Base-by-base conservation (phyloP, 768 basidiomycete species). In the Aureoboletus auriporus region DNA sequence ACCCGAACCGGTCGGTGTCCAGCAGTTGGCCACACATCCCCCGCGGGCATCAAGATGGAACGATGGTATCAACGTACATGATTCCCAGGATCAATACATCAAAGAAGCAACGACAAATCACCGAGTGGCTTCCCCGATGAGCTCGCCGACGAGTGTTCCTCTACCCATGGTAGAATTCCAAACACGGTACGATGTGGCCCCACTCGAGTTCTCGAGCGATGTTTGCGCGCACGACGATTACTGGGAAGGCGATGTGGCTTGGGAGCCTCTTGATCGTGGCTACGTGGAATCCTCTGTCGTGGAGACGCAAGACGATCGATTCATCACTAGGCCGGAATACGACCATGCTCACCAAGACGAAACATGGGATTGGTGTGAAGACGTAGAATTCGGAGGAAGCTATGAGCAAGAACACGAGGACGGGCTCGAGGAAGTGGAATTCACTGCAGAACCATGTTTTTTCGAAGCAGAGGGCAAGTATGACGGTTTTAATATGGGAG, bases 131-230 rank as follows among this genome's bases (percentile, higher is more conserved):
- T 55, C 49, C 1, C 49, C 49, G 33, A 43, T 37, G 10, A 50
- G 38, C 39, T 51, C 54, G 8, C 16, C 45, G 39, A 30, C 29
- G 8, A 54, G 49, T 10, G 39, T 27, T 23, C 48, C 29, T 26
- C 49, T 49, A 23, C 38, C 44, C 31, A 16, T 49, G 46, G 16
- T 29, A 36, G 44, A 27, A 17, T 50, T 56, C 14, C 50, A 27
- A 12, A 51, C 50, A 33, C 23, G 35, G 34, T 54, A 57, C 45
- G 53, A 58, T 14, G 27, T 51, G 17, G 39, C 8, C 9, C 41
- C 52, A 39, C 44, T 47, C 46, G 53, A 47, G 36, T 47, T 54
- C 7, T n/a, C 43, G n/a, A 54, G 56, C 33, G 53, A 60, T 33
- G 41, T 39, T n/a, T 50, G 46, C 1, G 31, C 37, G 9, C 42